phyloP scores from a whole-genome alignment of 495 filamentous ascomycete species.

The Cercophora samala region DNA sequence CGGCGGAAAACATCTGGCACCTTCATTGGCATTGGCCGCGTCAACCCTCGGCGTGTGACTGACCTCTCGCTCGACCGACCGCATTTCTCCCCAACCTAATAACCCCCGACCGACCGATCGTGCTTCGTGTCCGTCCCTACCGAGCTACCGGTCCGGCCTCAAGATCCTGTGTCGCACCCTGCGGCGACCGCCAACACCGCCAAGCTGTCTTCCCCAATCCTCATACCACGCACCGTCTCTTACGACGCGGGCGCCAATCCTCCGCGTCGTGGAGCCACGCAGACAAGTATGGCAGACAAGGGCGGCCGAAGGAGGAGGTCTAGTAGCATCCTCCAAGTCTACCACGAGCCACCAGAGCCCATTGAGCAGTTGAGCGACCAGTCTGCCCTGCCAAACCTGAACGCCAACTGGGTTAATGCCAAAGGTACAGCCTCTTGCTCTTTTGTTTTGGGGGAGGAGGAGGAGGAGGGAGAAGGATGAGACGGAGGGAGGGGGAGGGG shows the following conservation, averaged over 20 bases:
- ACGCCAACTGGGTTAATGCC: conserved; percentile 97
- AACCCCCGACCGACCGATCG: conserved; percentile 2
- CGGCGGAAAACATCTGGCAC: neutral
- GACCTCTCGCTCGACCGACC: conserved; percentile 10
- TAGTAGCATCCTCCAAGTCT: conserved; percentile 83
- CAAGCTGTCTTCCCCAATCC: conserved; percentile 78
- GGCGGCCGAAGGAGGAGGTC: conserved; percentile 78
- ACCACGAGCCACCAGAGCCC: conserved; percentile 89
- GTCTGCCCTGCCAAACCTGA: conserved; percentile 88
- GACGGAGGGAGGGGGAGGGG: too few relatives aligned
- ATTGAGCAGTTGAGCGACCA: conserved; percentile 96
- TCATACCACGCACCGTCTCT: conserved; percentile 74
- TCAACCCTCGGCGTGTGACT: conserved; percentile 15
- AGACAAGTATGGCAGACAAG: conserved; percentile 47
- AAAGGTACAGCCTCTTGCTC: conserved; percentile 62
- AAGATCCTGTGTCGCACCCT: conserved; percentile 18
- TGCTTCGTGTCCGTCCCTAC: neutral
- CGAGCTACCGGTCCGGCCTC: conserved; percentile 5
- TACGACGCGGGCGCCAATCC: conserved; percentile 73
- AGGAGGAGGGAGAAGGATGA: too few relatives aligned
- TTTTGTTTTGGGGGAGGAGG: neutral
- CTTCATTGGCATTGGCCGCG: conserved; percentile 6
- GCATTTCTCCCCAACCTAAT: neutral
- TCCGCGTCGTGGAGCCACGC: conserved; percentile 46
- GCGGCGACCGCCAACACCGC: conserved; percentile 56